phyloP scores from a whole-genome alignment of 208 protist species.

The Borovskyia barvae region DNA sequence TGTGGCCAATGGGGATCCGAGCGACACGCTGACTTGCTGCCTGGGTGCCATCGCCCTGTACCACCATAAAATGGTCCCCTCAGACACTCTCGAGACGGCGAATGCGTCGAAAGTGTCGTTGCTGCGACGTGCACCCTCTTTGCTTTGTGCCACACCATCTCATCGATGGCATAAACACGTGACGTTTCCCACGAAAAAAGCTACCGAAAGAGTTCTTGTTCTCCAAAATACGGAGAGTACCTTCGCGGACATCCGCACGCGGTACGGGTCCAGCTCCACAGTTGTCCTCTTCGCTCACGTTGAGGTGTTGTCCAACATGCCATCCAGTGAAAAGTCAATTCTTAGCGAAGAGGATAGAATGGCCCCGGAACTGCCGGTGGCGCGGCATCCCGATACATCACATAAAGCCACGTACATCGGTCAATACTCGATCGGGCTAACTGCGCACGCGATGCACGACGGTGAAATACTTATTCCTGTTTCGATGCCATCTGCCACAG shows the following conservation, averaged over 20 bases:
- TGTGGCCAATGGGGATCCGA: conserved; percentile 15
- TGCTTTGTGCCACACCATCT: too few relatives aligned
- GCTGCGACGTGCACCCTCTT: too few relatives aligned
- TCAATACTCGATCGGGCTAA: conserved; percentile 21
- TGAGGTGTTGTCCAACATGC: too few relatives aligned
- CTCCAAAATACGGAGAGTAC: conserved; percentile 13
- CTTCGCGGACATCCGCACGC: background rate
- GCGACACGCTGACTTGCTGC: conserved; percentile 23
- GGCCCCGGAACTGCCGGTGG: too few relatives aligned
- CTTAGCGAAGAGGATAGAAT: too few relatives aligned
- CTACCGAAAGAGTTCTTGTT: conserved; percentile 19
- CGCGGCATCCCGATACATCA: too few relatives aligned
- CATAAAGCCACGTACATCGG: conserved; percentile 50
- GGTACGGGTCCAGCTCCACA: conserved; percentile 2
- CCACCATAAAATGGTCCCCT: background rate
- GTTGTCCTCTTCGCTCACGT: conserved; percentile 34
- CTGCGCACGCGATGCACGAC: conserved; percentile 6
- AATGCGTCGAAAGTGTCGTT: background rate
- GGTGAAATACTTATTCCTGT: conserved; percentile 11
- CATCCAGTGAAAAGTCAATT: too few relatives aligned
- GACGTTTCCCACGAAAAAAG: background rate
- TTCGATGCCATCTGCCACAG: conserved; percentile 7
- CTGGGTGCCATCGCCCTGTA: conserved; percentile 35
- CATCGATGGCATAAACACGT: too few relatives aligned
- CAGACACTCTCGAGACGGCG: background rate